Evolutionary conservation across 2,329 filamentous ascomycete species (phyloP).

Genomic region (Aspergillus caelatus): DNA sequence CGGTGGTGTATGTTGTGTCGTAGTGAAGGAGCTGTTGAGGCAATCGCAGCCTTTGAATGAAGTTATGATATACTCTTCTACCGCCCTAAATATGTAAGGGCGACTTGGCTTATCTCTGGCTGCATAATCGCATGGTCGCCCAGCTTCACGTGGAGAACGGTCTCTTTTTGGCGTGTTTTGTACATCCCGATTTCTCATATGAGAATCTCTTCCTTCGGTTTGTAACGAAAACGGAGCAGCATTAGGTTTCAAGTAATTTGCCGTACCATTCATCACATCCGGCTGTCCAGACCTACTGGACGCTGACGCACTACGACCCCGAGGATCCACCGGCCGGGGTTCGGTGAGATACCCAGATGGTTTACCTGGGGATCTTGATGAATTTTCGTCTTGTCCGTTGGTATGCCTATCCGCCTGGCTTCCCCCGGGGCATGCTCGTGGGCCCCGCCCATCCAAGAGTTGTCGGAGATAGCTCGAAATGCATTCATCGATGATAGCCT

Average conservation of each 20-base stretch:
- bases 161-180: constrained; percentile 26
- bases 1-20: constrained; percentile 48
- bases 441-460: constrained; percentile 34
- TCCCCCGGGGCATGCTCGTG: constrained; percentile 24
- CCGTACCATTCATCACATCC: constrained; percentile 18
- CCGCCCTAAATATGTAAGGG: constrained; percentile 67
- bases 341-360: constrained; percentile 21
- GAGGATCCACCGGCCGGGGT: constrained; percentile 21
- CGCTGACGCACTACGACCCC: constrained; percentile 31
- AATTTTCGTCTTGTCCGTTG: constrained; percentile 18
- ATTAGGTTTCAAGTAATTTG: constrained; percentile 22
- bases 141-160: constrained; percentile 20
- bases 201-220: constrained; percentile 23
- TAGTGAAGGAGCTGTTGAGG: constrained; percentile 76
- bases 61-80: constrained; percentile 76
- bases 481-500: constrained; percentile 59
- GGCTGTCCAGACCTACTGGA: constrained; percentile 25
- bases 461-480: constrained; percentile 54
- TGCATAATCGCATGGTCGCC: constrained; percentile 24
- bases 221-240: constrained; percentile 13
- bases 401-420: constrained; percentile 12
- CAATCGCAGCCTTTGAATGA: constrained; percentile 71
- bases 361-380: constrained; percentile 13
- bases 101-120: constrained; percentile 42
- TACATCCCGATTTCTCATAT: constrained; percentile 29